These are phyloP conservation scores for Nemania diffusa DNA, from an alignment of 2,329 filamentous ascomycete species.

Conservation along the genomic window DNA sequence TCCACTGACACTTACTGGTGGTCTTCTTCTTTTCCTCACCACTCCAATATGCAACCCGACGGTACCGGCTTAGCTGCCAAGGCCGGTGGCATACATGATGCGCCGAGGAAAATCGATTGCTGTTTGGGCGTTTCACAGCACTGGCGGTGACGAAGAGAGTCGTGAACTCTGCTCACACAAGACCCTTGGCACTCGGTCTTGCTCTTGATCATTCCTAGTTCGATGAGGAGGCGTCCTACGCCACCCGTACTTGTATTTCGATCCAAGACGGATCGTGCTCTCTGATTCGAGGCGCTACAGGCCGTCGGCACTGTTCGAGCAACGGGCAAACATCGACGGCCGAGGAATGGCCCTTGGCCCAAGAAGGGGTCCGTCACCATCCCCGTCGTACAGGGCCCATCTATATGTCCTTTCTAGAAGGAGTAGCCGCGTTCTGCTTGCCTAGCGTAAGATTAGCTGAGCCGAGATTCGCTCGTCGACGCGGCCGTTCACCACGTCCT, in stretches of 20 bases:
- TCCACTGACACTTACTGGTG: conserved; percentile 6
- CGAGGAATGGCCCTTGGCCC: conserved; percentile 1
- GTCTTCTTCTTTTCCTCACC: conserved; percentile 15
- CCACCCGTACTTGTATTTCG: conserved; percentile 7
- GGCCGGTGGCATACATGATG: conserved; percentile 36
- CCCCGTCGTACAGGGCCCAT: conserved; percentile 6
- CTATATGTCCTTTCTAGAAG: neutral
- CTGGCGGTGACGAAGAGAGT: conserved; percentile 35
- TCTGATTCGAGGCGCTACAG: conserved; percentile 28
- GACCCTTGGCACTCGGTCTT: conserved; percentile 28
- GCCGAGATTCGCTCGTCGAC: conserved; percentile 2
- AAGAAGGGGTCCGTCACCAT: conserved; percentile 1
- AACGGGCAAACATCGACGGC: conserved; percentile 11
- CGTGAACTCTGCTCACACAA: conserved; percentile 32
- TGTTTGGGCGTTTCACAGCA: conserved; percentile 35
- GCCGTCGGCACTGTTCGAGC: neutral
- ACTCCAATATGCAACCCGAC: conserved; percentile 11
- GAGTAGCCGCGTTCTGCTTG: neutral
- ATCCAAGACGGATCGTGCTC: neutral
- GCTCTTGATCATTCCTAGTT: conserved; percentile 21
- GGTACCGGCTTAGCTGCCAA: conserved; percentile 35
- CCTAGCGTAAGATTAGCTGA: conserved; percentile 3
- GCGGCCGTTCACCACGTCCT: neutral
- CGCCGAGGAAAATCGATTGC: conserved; percentile 31
- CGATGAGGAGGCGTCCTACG: conserved; percentile 21